Base-by-base conservation (phyloP, 2,329 filamentous ascomycete species). In the Dothiorella sarmentorum region DNA sequence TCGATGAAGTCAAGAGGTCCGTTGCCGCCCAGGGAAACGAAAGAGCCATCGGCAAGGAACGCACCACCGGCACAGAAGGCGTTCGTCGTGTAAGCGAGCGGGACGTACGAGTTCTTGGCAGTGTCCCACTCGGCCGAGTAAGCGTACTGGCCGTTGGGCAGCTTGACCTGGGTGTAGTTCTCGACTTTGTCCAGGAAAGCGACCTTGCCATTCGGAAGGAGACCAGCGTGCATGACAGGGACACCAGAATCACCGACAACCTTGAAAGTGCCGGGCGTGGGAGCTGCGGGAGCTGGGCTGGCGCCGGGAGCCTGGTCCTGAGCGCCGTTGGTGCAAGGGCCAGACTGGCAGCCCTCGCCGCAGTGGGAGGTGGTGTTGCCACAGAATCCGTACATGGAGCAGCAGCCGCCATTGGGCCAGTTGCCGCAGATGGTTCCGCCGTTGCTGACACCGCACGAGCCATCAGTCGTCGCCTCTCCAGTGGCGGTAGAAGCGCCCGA, bases 141-240 rank as follows among this genome's bases (percentile, higher is more conserved):
- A 0, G 84, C 84, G 61, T 78, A 83, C 56, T 80, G 76, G 26
- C 81, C 81, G 65, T 83, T 79, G 15, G 75, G 61, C 7, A 84
- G 75, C 62, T 75, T 79, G 44, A 85, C 64, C 60, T 85, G 75
- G 0, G 83, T 84, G 69, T 82, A 85, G 67, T 85, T 81, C 67
- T 86, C 83, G 27, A 86, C 76, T 67, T 86, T 86, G 74, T 86
- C 84, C 15, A 85, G 71, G 70, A 86, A 86, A 35, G 83, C 75
- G 10, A 85, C 82, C 53, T 77, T 75, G 22, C 83, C 82, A 64
- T 85, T 84, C 13, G 76, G 80, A 73, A 85, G 75, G 20, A 86
- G 75, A 64, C 77, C 81, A 62, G 82, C 83, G 64, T 85, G 82
- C 84, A 86, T 86, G 15, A 78, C 82, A 38, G 83, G 82, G n/a